Conservation (phyloP, 1,284 basidiomycete species). For the Ganoderma lingzhi region DNA sequence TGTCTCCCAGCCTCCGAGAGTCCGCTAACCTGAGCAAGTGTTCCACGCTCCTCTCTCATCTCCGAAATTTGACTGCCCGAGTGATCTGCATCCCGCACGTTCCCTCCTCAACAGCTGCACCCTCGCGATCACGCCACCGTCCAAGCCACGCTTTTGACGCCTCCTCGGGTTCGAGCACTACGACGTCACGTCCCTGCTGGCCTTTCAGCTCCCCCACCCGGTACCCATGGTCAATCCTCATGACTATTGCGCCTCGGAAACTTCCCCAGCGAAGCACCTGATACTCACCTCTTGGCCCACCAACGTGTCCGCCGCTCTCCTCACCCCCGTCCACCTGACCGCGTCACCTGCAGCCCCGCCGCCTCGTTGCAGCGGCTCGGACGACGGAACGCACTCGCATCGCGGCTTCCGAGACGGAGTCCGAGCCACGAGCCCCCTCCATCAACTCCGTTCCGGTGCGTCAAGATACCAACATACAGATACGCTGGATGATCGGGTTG, state of each 20-base stretch:
- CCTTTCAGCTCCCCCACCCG: too few relatives aligned
- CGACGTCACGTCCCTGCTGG: not conserved
- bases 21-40: conserved; percentile 5
- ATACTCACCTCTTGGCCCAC: not conserved
- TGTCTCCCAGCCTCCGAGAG: conserved; percentile 9
- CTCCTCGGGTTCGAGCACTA: not conserved
- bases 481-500: not conserved
- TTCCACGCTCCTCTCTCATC: conserved; percentile 2
- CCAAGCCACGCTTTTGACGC: not conserved
- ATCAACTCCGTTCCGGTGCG: not conserved
- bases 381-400: not conserved
- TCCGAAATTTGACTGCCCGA: not conserved
- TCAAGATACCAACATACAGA: not conserved
- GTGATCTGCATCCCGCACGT: not conserved
- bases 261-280: not conserved
- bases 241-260: not conserved
- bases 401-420: conserved; percentile 5
- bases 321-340: conserved; percentile 16
- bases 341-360: conserved; percentile 20
- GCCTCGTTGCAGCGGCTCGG: conserved; percentile 17
- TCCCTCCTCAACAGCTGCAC: not conserved
- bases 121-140: not conserved
- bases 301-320: not conserved
- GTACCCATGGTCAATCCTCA: not conserved
- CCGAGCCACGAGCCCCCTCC: not conserved